Evolutionary conservation across 768 basidiomycete genomes (phyloP).

Genomic region (Tulasnella sp.): DNA sequence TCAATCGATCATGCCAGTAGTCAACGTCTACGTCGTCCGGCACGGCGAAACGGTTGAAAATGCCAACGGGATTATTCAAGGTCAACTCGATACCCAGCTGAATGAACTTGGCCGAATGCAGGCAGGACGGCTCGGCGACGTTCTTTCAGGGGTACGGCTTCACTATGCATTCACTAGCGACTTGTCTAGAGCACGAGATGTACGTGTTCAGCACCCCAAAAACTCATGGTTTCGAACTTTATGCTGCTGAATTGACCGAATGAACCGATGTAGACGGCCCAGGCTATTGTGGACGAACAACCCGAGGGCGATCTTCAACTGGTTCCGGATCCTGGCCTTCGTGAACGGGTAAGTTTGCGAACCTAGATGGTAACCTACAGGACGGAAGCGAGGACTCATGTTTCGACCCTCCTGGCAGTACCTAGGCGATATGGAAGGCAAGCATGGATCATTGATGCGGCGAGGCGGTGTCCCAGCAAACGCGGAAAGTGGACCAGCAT

Average conservation of each 20-base stretch:
- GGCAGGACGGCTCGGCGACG: slow-evolving; percentile 16
- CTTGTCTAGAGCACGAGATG: slow-evolving; percentile 29
- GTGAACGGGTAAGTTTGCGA: slow-evolving; percentile 7
- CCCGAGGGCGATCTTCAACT: neutral
- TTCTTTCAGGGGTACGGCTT: slow-evolving; percentile 25
- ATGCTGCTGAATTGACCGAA: neutral
- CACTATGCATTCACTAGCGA: slow-evolving; percentile 28
- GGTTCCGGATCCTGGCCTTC: neutral
- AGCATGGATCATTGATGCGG: neutral
- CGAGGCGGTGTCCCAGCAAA: neutral
- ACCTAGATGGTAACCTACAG: neutral
- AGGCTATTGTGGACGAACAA: slow-evolving; percentile 18
- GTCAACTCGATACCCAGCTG: slow-evolving; percentile 24
- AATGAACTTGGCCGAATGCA: slow-evolving; percentile 24
- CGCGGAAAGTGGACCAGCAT: neutral
- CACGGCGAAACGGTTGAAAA: slow-evolving; percentile 22
- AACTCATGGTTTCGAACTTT: neutral
- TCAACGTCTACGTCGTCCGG: slow-evolving; percentile 17
- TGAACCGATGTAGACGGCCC: slow-evolving; percentile 18
- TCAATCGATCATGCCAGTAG: slow-evolving; percentile 9
- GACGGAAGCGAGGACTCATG: no score
- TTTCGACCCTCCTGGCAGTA: neutral
- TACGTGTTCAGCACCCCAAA: slow-evolving; percentile 18
- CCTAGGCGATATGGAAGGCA: slow-evolving; percentile 14
- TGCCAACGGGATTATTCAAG: slow-evolving; percentile 23